Evolutionary conservation across 2,329 filamentous ascomycete species (phyloP).

Genomic region (Exophiala oligosperma): DNA sequence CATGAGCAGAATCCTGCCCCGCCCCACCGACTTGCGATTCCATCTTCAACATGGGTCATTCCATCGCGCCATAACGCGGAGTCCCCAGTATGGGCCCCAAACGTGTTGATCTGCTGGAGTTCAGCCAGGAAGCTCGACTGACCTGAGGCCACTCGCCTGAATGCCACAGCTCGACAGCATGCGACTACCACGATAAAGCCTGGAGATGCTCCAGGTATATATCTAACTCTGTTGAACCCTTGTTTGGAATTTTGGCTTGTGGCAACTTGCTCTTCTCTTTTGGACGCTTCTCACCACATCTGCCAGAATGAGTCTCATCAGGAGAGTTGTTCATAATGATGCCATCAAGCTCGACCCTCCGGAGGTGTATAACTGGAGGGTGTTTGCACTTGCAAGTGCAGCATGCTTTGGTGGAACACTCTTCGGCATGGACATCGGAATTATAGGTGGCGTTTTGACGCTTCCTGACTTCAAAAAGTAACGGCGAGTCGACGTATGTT

Average conservation of each 20-base stretch:
- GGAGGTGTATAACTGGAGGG: constrained; percentile 70
- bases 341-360: constrained; percentile 67
- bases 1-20: constrained; percentile 10
- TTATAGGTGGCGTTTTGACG: constrained; percentile 66
- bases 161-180: constrained; percentile 11
- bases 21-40: not conserved
- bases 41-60: not conserved
- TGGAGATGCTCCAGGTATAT: constrained; percentile 1
- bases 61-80: not conserved
- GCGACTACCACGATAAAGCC: constrained; percentile 6
- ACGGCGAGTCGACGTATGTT: constrained; percentile 36
- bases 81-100: not conserved
- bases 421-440: constrained; percentile 67
- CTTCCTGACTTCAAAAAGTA: constrained; percentile 56
- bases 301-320: constrained; percentile 44
- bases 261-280: not conserved
- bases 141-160: not conserved
- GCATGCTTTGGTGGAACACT: constrained; percentile 69
- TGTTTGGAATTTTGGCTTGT: too few species aligned
- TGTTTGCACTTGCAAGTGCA: constrained; percentile 63
- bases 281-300: not conserved
- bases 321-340: constrained; percentile 65
- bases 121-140: constrained; percentile 3
- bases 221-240: too few species aligned
- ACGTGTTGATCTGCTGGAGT: constrained; percentile 7